Evolutionary conservation across 2,329 filamentous ascomycete species (phyloP), one percentile per base, ranked within the genome.

Genomic region (Alternaria sp.): DNA sequence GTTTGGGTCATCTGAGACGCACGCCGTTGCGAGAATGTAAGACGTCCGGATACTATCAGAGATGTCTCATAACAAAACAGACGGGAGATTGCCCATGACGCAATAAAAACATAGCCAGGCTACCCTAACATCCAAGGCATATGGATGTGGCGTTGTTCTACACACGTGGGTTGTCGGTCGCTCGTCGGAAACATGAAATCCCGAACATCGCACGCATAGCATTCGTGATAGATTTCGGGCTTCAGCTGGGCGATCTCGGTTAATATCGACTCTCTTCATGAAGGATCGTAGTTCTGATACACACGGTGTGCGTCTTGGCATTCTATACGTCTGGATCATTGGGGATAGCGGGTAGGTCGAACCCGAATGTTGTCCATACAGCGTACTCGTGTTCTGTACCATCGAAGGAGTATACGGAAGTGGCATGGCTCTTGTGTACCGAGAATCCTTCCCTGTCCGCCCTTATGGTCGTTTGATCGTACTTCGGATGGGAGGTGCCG

Each of bases 1-100:
- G 47, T 23, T 58, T 32, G 54, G 53, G 45, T 30, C 44, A 44
- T 43, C 51, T 68, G 74, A 76, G 68, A 78, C 76, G 53, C 56
- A 53, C 25, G 60, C 54, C 55, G 75, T 78, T 75, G 62, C 63
- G 44, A 64, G 40, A 45, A 10, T 51, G 63, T 44, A 66, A 67
- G 68, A 68, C 44, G 28, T 57, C 60, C 59, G 63, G 59, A 32
- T 71, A 57, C 66, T 68, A 69, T 68, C 46, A 54, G 11, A 28
- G 59, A 53, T 60, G 61, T 60, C 66, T 66, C 53, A 58, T 36
- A 25, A 40, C 19, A 36, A 58, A 56, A 44, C 36, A 55, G n/a
- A 19, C 32, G 10, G 30, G 21, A 52, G 30, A 45, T 57, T 32
- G 43, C 12, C 53, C 59, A 40, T 25, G 26, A 54, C 17, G 32